A percentile compares a stretch with the other conserved stretches of the same genome.
Evolutionary conservation across 352 stramenopile species (phyloP).

Genomic region (Pythium coloratum): DNA sequence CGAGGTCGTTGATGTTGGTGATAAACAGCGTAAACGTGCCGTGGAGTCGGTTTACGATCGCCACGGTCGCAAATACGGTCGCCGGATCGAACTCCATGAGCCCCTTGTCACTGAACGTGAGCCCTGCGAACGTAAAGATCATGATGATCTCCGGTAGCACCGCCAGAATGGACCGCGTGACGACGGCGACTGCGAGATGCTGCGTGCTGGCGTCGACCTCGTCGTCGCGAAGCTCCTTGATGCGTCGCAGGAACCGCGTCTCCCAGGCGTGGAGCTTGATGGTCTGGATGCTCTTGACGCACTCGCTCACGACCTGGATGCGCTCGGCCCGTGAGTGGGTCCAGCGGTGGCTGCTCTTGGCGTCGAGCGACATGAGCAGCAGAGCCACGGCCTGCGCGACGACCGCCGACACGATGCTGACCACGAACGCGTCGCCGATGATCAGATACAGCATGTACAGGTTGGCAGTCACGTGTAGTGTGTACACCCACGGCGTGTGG

Average conservation of each 20-base stretch:
- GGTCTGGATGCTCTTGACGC: constrained; percentile 29
- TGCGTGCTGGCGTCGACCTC: constrained; percentile 16
- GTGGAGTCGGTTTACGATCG: constrained; percentile 27
- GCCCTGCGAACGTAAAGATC: constrained; percentile 27
- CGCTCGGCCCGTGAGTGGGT: constrained; percentile 11
- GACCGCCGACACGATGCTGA: constrained; percentile 24
- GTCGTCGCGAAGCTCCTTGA: constrained; percentile 9
- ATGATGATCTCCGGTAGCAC: constrained; percentile 28
- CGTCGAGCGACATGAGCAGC: constrained; percentile 15
- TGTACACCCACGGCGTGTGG: constrained; percentile 22
- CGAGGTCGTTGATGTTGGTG: constrained; percentile 17
- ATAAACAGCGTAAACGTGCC: constrained; percentile 22
- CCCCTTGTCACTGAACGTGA: constrained; percentile 17
- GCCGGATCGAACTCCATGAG: constrained; percentile 26
- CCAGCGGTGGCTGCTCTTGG: constrained; percentile 14
- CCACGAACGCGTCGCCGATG: constrained; percentile 25
- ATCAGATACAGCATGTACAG: constrained; percentile 23
- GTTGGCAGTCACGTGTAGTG: constrained; percentile 13
- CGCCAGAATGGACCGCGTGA: constrained; percentile 14
- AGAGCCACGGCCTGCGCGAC: constrained; percentile 18
- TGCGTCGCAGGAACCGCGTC: constrained; percentile 14
- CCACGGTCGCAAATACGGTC: constrained; percentile 22
- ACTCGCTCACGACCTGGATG: constrained; percentile 27
- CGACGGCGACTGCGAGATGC: constrained; percentile 18
- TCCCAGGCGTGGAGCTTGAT: constrained; percentile 32